Evolutionary conservation across 1,284 basidiomycete species (phyloP), one percentile per base, ranked within the genome.

Genomic region (Phylloboletellus chloephorus): DNA sequence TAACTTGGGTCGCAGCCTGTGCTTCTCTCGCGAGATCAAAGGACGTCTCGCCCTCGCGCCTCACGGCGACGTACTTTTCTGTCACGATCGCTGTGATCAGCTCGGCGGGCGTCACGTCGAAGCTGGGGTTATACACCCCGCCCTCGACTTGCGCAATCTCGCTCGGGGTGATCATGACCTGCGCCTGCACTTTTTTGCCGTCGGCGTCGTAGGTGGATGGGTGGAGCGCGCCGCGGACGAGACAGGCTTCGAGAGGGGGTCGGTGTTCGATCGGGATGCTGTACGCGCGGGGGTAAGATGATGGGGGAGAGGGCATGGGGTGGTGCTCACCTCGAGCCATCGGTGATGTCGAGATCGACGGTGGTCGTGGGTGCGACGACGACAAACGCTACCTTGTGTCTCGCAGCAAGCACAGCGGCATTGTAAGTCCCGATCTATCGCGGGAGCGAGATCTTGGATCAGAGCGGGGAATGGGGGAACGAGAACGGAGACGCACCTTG

Each of bases 201-300:
- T 66, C 48, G 48, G 63, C 50, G 51, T 69, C 63, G 16, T 56
- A 47, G 12, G 65, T 56, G 28, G 68, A 61, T 0, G 80, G 77
- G 52, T 84, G 76, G 9, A 84, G 61, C 7, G 79, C 77, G 1
- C 92, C 92, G 19, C 90, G 79, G 35, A 89, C 85, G 17, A 90
- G 76, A 50, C 87, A 88, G 0, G 92, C 91, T 65, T 96, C 92
- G 33, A 89, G 65, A 0, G 83, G 67, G 1, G 91, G 86, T 7
- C 92, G 74, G 35, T 95, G 88, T 63, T 96, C 92, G 54, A 96
- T 95, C 33, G 88, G 88, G 52, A 96, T 95, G 21, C 87, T 90
- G 39, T 42, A 41, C 29, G 28, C 7, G 44, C 5, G 4, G 22
- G 16, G 19, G 37, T 7, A 42, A 31, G 34, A 38, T 36, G 31